These are phyloP conservation scores for Aspergillus diversus DNA, from an alignment of 495 filamentous ascomycete genomes.

Conservation along the genomic window DNA sequence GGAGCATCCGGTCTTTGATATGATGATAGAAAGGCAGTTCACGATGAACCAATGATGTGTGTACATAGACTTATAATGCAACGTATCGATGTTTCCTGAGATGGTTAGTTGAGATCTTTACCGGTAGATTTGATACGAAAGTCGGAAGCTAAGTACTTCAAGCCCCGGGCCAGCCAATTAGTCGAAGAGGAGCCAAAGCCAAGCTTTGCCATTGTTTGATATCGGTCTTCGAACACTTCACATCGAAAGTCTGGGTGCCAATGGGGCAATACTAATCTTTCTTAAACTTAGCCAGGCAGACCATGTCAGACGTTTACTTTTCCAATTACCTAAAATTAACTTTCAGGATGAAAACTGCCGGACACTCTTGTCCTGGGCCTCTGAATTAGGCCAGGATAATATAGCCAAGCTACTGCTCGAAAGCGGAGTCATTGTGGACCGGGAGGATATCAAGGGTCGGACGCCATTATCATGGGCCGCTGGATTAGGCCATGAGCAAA, in stretches of 20 bases:
- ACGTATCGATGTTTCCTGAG: conserved; percentile 40
- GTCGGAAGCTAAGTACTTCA: conserved; percentile 32
- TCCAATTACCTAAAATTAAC: no score
- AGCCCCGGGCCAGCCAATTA: conserved; percentile 54
- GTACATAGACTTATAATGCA: conserved; percentile 42
- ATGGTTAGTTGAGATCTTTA: conserved; percentile 8
- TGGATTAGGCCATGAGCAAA: no score
- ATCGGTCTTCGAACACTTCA: conserved; percentile 48
- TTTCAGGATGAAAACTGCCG: no score
- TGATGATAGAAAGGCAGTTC: conserved; percentile 42
- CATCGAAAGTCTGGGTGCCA: conserved; percentile 47
- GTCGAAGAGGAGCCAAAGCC: conserved; percentile 57
- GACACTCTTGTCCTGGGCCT: no score
- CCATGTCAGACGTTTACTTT: no score
- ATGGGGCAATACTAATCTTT: no score
- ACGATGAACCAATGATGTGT: conserved; percentile 31
- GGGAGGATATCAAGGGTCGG: no score
- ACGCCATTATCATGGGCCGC: no score
- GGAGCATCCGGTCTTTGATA: conserved; percentile 25
- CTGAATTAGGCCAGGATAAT: no score
- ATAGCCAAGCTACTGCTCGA: no score
- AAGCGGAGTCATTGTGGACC: no score
- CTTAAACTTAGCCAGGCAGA: no score
- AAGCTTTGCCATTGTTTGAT: conserved; percentile 58
- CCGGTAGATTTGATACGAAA: neutral